These are phyloP conservation scores for Immersiella caudata DNA, from an alignment of 495 filamentous ascomycete species.

Conservation along the genomic window DNA sequence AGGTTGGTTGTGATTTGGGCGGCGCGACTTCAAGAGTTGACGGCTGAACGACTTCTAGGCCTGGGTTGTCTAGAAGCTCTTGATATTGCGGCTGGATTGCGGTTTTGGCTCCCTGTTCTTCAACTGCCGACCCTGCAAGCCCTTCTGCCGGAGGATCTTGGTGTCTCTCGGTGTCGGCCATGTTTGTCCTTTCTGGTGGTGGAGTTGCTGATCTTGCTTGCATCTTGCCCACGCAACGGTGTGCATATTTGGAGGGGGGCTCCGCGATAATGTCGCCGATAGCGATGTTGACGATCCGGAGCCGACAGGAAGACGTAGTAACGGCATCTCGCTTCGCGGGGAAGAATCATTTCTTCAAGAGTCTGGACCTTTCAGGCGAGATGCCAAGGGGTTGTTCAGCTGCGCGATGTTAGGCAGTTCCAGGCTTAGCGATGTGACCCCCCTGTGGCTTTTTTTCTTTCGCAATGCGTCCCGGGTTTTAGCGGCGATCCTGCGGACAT, in stretches of 20 bases:
- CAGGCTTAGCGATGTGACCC: no score
- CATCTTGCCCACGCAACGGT: not conserved
- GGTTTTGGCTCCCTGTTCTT: not conserved
- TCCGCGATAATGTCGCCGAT: not conserved
- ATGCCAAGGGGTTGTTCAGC: no score
- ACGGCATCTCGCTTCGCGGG: not conserved
- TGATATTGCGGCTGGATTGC: not conserved
- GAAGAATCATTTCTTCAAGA: not conserved
- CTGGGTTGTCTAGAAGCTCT: not conserved
- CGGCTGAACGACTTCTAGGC: not conserved
- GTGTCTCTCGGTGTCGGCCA: not conserved
- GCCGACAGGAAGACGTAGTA: not conserved
- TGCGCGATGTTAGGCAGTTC: no score
- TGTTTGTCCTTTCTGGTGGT: not conserved
- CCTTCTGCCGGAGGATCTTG: not conserved
- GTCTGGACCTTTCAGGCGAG: not conserved
- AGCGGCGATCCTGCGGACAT: no score
- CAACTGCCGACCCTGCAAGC: not conserved
- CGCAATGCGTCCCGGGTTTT: no score
- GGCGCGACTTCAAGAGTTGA: not conserved
- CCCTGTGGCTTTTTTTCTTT: no score
- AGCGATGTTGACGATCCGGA: not conserved
- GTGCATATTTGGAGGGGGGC: not conserved
- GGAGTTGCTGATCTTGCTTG: not conserved
- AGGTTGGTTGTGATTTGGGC: not conserved